phyloP scores from a whole-genome alignment of 495 filamentous ascomycete species.

The Lepraria neglecta region DNA sequence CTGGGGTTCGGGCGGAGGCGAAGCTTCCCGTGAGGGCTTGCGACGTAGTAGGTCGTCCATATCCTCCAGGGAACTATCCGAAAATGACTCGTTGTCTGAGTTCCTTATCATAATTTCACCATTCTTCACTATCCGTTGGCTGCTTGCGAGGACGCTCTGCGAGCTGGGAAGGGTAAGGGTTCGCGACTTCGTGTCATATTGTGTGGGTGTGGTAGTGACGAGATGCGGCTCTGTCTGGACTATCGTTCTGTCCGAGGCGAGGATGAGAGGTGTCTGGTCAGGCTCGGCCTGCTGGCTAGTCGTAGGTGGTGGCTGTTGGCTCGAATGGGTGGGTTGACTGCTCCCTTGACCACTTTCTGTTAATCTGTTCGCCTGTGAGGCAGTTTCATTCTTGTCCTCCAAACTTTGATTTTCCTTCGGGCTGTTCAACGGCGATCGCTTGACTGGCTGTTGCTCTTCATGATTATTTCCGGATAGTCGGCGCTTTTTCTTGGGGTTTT shows the following conservation, averaged over 20 bases:
- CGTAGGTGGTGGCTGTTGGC: not conserved
- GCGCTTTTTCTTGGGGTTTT: slow-evolving; percentile 14
- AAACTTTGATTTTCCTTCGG: not conserved
- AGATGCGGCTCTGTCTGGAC: not conserved
- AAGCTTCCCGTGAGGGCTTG: slow-evolving; percentile 26
- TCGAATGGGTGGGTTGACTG: not conserved
- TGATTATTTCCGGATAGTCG: slow-evolving; percentile 12
- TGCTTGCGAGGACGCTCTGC: slow-evolving; percentile 20
- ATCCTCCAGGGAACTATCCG: slow-evolving; percentile 46
- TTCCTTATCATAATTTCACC: slow-evolving; percentile 54
- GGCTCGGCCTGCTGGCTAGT: not conserved
- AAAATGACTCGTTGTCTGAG: slow-evolving; percentile 65
- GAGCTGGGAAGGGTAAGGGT: not conserved
- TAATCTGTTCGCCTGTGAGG: not conserved
- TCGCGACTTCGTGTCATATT: not conserved
- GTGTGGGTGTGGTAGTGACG: not conserved
- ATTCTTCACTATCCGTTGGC: slow-evolving; percentile 43
- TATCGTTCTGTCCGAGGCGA: not conserved
- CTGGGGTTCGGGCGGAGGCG: slow-evolving; percentile 18
- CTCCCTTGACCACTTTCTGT: no score
- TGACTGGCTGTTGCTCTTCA: slow-evolving; percentile 3
- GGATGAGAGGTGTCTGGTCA: not conserved
- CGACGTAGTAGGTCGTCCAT: slow-evolving; percentile 38
- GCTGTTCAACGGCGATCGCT: slow-evolving; percentile 16
- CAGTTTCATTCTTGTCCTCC: not conserved